phyloP scores from a whole-genome alignment of 73 alveolate species.

The Paramecium bursaria region DNA sequence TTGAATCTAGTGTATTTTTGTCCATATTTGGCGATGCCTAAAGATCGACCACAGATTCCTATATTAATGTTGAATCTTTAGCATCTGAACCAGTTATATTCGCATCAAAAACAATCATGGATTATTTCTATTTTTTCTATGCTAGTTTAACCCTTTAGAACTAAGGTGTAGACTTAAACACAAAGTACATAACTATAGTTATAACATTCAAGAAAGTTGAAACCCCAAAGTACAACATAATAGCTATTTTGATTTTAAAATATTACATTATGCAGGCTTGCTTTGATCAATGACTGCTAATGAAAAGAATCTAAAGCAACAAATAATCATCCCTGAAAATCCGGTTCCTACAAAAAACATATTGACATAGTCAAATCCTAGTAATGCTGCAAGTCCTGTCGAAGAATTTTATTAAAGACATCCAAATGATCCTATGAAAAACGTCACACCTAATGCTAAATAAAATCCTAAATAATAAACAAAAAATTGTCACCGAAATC shows the following conservation, averaged over 20 bases:
- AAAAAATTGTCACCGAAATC: not conserved
- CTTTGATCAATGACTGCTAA: slow-evolving; percentile 11
- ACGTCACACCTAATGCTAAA: slow-evolving; percentile 9
- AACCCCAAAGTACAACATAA: slow-evolving; percentile 11
- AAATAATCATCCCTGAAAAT: slow-evolving; percentile 42
- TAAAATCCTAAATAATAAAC: slow-evolving; percentile 11
- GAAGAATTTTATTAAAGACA: slow-evolving; percentile 30
- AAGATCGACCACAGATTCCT: not conserved
- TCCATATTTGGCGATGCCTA: not conserved
- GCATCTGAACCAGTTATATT: slow-evolving; percentile 30
- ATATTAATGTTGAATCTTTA: not conserved
- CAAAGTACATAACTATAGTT: slow-evolving; percentile 13
- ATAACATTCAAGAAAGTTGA: slow-evolving; percentile 40
- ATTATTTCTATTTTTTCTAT: slow-evolving; percentile 19
- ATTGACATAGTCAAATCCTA: slow-evolving; percentile 41
- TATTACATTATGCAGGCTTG: slow-evolving; percentile 4
- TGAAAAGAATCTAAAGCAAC: slow-evolving; percentile 18
- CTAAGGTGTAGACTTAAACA: not conserved
- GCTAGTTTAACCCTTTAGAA: slow-evolving; percentile 1
- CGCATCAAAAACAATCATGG: slow-evolving; percentile 28
- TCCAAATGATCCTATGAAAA: slow-evolving; percentile 23
- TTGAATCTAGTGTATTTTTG: not conserved
- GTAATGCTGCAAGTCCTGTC: slow-evolving; percentile 21
- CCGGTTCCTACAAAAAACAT: slow-evolving; percentile 57
- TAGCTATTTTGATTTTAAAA: not conserved